Evolutionary conservation across 225 moss, liverwort and hornwort genomes (phyloP).

Genomic region (Anthoceros angustus): DNA sequence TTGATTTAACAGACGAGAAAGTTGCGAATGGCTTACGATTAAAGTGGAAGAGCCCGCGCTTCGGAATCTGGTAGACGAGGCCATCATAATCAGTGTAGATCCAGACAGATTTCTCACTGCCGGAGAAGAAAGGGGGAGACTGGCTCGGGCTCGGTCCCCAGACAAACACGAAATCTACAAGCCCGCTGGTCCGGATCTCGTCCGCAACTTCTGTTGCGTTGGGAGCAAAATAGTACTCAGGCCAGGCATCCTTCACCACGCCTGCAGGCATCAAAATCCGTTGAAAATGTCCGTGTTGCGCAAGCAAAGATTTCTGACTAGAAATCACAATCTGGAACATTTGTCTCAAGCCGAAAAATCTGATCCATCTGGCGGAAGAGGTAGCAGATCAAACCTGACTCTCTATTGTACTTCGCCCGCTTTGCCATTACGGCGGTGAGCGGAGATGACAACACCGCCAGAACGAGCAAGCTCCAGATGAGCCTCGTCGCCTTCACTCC

Average conservation of each 20-base stretch:
- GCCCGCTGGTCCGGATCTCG: background rate
- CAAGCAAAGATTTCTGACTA: no score
- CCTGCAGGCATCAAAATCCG: background rate
- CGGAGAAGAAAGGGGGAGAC: background rate
- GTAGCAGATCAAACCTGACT: no score
- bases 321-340: no score
- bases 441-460: no score
- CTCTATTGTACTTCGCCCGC: no score
- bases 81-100: background rate
- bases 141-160: background rate
- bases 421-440: no score
- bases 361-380: no score
- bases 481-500: no score
- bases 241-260: background rate
- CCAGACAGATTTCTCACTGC: background rate
- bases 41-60: background rate
- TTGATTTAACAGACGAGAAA: background rate
- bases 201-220: background rate
- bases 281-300: no score
- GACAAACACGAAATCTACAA: background rate
- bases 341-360: no score
- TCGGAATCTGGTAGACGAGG: background rate
- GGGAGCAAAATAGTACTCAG: background rate
- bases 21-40: background rate
- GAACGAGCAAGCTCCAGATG: no score